A percentile compares a stretch with the other conserved stretches of the same genome.
Conservation (phyloP, 2,329 filamentous ascomycete species). For the Bipolaris gigantea region DNA sequence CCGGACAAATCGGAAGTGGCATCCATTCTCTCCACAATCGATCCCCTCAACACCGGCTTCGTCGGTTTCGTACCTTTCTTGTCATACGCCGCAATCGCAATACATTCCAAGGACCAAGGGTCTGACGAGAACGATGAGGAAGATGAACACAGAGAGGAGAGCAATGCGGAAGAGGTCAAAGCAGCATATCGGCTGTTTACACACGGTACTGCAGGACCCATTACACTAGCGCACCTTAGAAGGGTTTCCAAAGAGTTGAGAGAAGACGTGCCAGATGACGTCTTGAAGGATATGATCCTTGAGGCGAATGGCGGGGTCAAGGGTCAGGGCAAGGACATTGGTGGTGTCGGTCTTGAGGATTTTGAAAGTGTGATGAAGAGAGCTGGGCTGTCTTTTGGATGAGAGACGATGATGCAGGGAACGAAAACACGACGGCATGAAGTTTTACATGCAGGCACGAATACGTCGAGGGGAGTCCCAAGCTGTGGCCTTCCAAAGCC, state of each 20-base stretch:
- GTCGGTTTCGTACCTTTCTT: slow-evolving; percentile 81
- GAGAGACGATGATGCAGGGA: slow-evolving; percentile 37
- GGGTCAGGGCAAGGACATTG: slow-evolving; percentile 56
- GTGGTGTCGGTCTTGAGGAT: slow-evolving; percentile 74
- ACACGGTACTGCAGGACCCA: slow-evolving; percentile 59
- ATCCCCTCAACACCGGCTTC: slow-evolving; percentile 78
- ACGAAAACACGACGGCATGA: not conserved
- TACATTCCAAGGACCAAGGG: slow-evolving; percentile 55
- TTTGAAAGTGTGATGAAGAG: slow-evolving; percentile 85
- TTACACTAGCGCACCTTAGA: slow-evolving; percentile 77
- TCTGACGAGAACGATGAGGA: slow-evolving; percentile 47
- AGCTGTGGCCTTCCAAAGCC: not conserved
- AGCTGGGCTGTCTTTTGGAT: slow-evolving; percentile 75
- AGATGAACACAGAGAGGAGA: slow-evolving; percentile 37
- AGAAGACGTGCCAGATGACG: slow-evolving; percentile 79
- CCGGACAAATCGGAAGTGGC: slow-evolving; percentile 67
- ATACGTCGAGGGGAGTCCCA: not conserved
- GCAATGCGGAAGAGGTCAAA: slow-evolving; percentile 67
- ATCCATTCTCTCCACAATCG: slow-evolving; percentile 78
- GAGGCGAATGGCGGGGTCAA: slow-evolving; percentile 82
- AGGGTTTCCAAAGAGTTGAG: slow-evolving; percentile 79
- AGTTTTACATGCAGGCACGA: not conserved
- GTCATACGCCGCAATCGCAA: slow-evolving; percentile 82
- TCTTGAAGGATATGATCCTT: slow-evolving; percentile 89
- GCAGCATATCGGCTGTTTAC: slow-evolving; percentile 84